A percentile compares a stretch with the other conserved stretches of the same genome.
These are phyloP conservation scores for Calycina herbarum DNA, from an alignment of 2,329 filamentous ascomycete species.

Conservation along the genomic window DNA sequence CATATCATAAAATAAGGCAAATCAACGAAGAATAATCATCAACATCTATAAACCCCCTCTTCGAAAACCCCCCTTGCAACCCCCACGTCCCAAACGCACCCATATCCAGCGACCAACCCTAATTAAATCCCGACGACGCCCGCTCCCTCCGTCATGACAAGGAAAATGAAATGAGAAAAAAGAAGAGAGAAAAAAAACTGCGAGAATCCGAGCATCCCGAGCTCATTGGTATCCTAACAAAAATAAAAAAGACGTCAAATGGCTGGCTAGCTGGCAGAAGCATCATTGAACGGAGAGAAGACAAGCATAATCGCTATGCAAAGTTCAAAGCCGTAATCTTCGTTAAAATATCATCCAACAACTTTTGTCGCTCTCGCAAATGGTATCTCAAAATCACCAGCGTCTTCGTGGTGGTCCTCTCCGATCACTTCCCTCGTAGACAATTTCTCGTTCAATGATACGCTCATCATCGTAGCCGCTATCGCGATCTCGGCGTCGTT, in stretches of 20 bases:
- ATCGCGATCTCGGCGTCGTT: conserved; percentile 21
- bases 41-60: not conserved
- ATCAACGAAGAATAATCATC: not conserved
- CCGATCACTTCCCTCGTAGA: conserved; percentile 51
- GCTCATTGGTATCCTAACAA: conserved; percentile 1
- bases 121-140: not conserved
- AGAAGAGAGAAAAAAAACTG: not conserved
- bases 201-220: conserved; percentile 10
- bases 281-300: not conserved
- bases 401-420: conserved; percentile 9
- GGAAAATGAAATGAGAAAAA: not conserved
- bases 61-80: not conserved
- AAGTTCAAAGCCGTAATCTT: conserved; percentile 9
- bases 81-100: not conserved
- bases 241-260: not conserved
- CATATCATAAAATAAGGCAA: too few relatives aligned
- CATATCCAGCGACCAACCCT: not conserved
- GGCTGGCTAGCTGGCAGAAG: not conserved
- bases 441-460: conserved; percentile 66
- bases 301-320: conserved; percentile 9
- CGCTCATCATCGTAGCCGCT: conserved; percentile 58
- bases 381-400: conserved; percentile 7
- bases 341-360: not conserved
- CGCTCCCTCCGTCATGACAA: not conserved
- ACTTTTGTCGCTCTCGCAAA: conserved; percentile 7